Evolutionary conservation across 192 early-diverging fungal species (phyloP), one percentile per base, ranked within the genome.

Genomic region (Coemansia sp.): DNA sequence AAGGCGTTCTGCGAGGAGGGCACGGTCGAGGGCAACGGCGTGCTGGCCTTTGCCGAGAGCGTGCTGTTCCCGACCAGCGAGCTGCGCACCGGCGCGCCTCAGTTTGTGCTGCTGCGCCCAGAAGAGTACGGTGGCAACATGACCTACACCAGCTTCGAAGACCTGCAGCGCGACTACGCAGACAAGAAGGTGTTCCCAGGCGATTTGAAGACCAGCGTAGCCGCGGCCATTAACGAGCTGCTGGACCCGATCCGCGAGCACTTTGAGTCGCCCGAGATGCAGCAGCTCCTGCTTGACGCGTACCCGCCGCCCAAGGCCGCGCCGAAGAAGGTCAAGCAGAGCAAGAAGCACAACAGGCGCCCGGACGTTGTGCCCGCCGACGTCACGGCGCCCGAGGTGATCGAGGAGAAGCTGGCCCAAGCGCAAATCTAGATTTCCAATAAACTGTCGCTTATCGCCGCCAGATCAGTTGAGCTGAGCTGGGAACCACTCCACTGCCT

Each of bases 1-100:
- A 92, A 91, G 78, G 92, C 97, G 36, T 97, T 95, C 75, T 99
- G 97, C 73, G 94, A 96, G 70, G 90, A 91, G 72, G 93, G 94
- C 35, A 96, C 94, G 58, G 78, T 97, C 30, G 75, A 80, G 11
- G 85, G 92, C 50, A 99, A 99, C 78, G 95, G 95, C 29, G 78
- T 97, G 34, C 74, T 99, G 59, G 71, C 87, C 29, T 99, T 99
- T 74, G 75, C 91, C 62, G 90, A 92, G 65, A 70, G 74, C 15
- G 97, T 99, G 50, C 82, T 93, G 40, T 92, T 99, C 79, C 94
- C 97, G 20, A 69, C 90, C 44, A 81, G 83, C 47, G 81, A 81
- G n/a, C 84, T 93, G 54, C 79, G 83, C 50, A 71, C 55, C 12
- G 55, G 63, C 44, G 43, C 21, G 29, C 53, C 62, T 9, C 69